Evolutionary conservation across 352 stramenopile species (phyloP), one percentile per base, ranked within the genome.

Genomic region (Phytophthora hybrid): DNA sequence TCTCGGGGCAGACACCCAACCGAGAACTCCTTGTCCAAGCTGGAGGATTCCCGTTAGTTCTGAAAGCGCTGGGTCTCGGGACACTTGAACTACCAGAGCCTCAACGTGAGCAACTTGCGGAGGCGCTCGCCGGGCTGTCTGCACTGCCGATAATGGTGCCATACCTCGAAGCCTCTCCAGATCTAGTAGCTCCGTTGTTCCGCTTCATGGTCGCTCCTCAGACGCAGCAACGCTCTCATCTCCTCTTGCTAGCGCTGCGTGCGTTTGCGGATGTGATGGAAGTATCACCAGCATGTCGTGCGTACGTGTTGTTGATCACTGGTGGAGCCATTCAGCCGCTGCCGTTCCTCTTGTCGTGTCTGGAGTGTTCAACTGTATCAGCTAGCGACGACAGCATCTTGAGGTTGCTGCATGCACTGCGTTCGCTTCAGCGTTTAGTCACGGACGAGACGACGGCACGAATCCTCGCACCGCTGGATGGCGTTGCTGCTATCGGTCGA

Each of bases 251-350:
- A 4, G 76, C 79, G 13, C 67, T 93, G 1, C 74, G 74, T n/a
- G 73, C 77, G n/a, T 76, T 92, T 18, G 76, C 85, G 4, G 82
- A 83, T 56, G 84, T 92, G 46, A 63, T 92, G 59, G 79, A 89
- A 61, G 67, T 72, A 16, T 92, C 86, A 0, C 66, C 76, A 3
- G n/a, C 63, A 8, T 84, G 81, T 78, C 78, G 84, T 16, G 70
- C 63, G 14, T 69, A 79, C 37, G 79, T 92, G 2, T 64, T 88
- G 16, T 49, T 60, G 13, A 78, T 81, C 19, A 69, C 70, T 7
- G 69, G 72, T 11, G 70, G 73, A 5, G 56, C 69, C 11, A 66
- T 79, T n/a, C 72, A 79, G 11, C 72, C 73, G 1, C 41, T 80
- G 6, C 66, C 76, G 6, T 90, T 91, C 34, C 39, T 92, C 4